Evolutionary conservation across 805 yeast genomes (phyloP).

Genomic region (Saccharomycopsis malanga): DNA sequence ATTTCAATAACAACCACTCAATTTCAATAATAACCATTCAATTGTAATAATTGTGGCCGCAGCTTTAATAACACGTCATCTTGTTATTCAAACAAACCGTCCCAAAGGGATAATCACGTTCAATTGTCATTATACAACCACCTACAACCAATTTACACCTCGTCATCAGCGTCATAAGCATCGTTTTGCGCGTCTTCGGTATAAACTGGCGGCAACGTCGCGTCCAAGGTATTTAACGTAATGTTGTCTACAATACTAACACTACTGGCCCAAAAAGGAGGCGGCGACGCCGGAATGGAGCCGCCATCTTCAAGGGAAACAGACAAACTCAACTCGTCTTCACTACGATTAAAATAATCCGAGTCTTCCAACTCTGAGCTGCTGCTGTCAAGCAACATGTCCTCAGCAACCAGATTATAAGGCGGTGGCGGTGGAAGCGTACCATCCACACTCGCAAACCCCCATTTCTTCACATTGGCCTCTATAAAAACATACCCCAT

Average conservation of each 20-base stretch:
- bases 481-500: constrained; percentile 85
- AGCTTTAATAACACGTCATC: too few relatives aligned
- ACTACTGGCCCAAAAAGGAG: constrained; percentile 22
- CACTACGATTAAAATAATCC: constrained; percentile 23
- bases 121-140: too few relatives aligned
- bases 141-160: too few relatives aligned
- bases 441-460: constrained; percentile 84
- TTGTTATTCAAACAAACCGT: too few relatives aligned
- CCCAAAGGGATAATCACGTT: too few relatives aligned
- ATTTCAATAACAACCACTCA: too few relatives aligned
- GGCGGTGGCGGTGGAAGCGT: constrained; percentile 90
- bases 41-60: too few relatives aligned
- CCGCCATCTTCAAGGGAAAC: not conserved
- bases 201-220: constrained; percentile 17
- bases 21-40: too few relatives aligned
- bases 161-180: too few relatives aligned
- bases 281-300: constrained; percentile 19
- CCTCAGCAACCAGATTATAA: constrained; percentile 72
- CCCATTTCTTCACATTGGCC: constrained; percentile 93
- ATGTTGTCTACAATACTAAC: constrained; percentile 19
- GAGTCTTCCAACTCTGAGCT: constrained; percentile 35
- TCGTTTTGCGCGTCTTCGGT: too few relatives aligned
- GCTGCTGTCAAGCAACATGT: constrained; percentile 60
- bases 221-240: constrained; percentile 19
- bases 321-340: constrained; percentile 1